Conservation (phyloP, 805 yeast species). For the Candida parachauliodes region DNA sequence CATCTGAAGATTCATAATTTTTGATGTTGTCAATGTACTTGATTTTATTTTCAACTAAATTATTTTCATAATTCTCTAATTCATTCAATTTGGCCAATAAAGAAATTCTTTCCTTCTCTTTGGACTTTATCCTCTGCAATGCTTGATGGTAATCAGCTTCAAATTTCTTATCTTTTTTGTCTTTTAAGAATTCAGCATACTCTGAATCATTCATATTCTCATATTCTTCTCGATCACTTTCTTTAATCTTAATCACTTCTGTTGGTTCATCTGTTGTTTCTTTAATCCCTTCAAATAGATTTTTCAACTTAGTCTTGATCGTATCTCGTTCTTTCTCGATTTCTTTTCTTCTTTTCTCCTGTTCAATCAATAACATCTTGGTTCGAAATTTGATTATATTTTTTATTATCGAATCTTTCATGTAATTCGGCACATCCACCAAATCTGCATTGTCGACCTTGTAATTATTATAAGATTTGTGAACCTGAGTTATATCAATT, state of each 20-base stretch:
- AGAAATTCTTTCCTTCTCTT: constrained; percentile 14
- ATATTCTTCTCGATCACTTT: constrained; percentile 16
- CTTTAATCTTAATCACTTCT: constrained; percentile 3
- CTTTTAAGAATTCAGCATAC: constrained; percentile 19
- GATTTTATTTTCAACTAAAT: constrained; percentile 35
- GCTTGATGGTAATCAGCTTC: constrained; percentile 19
- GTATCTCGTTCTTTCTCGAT: constrained; percentile 45
- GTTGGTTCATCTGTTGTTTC: constrained; percentile 19
- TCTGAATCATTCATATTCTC: constrained; percentile 28
- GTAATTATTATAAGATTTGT: constrained; percentile 38
- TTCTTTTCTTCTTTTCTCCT: constrained; percentile 47
- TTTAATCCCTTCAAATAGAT: constrained; percentile 39
- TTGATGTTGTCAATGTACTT: constrained; percentile 29
- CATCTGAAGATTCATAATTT: not conserved
- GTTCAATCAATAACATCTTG: constrained; percentile 50
- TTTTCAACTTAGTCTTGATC: constrained; percentile 45
- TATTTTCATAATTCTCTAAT: constrained; percentile 31
- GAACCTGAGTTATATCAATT: constrained; percentile 30
- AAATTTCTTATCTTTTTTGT: constrained; percentile 20
- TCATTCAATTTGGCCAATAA: constrained; percentile 19
- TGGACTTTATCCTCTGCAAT: constrained; percentile 12
- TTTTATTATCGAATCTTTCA: constrained; percentile 48
- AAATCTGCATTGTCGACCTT: constrained; percentile 56
- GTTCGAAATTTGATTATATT: constrained; percentile 57
- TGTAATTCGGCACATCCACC: constrained; percentile 52